A percentile compares a stretch with the other conserved stretches of the same genome.
These are phyloP conservation scores for Chlamydomonas sp. DNA, from an alignment of 139 green algal genomes.

Conservation along the genomic window DNA sequence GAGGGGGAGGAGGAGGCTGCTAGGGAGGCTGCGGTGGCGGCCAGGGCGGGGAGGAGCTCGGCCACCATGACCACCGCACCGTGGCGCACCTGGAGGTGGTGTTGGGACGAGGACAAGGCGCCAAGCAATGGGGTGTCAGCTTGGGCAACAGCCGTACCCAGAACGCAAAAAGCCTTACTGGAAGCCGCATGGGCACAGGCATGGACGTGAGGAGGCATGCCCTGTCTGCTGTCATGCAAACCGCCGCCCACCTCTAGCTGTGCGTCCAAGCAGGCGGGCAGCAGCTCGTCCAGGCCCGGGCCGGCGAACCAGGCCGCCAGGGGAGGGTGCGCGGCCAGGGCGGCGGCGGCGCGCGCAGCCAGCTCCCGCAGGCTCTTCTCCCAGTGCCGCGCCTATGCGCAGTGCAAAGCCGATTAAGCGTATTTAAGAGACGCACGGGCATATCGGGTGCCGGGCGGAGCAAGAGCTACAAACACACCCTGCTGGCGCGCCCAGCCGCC, in stretches of 20 bases:
- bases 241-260: constrained; percentile 30
- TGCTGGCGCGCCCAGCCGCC: no score
- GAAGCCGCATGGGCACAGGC: no score
- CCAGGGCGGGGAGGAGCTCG: constrained; percentile 75
- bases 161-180: no score
- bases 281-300: constrained; percentile 58
- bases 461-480: no score
- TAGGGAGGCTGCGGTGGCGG: not conserved
- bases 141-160: not conserved
- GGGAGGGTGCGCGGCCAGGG: constrained; percentile 67
- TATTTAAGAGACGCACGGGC: no score
- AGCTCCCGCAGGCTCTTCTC: constrained; percentile 85
- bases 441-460: no score
- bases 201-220: not conserved
- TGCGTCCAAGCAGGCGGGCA: constrained; percentile 58
- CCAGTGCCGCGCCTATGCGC: constrained; percentile 84
- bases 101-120: not conserved
- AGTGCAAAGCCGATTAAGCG: no score
- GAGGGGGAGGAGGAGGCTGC: no score
- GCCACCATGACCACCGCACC: constrained; percentile 83
- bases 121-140: not conserved
- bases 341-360: constrained; percentile 76
- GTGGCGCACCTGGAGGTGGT: constrained; percentile 78
- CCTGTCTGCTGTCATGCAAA: not conserved
- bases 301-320: constrained; percentile 32